Base-by-base conservation (phyloP, 768 basidiomycete genomes). In the Paxillus rubicundulus region DNA sequence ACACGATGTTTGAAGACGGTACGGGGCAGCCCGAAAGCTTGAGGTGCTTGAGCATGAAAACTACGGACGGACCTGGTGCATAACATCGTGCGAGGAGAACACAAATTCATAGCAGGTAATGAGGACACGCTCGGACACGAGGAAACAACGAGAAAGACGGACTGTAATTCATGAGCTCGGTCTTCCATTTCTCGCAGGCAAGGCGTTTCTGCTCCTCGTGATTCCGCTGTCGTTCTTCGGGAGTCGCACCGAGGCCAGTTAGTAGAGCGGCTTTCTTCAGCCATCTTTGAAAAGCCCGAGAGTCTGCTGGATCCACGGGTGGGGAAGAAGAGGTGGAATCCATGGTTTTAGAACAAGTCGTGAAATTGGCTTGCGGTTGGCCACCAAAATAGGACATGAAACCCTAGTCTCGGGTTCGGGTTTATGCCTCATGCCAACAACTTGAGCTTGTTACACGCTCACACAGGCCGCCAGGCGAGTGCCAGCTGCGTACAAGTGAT, bases 41-140 rank as follows among this genome's bases (percentile, higher is more conserved):
- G n/a, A 98, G 79, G 62, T 97, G 94, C 63, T 92, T 87, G 34
- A 94, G 77, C 87, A 99, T 92, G 72, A 98, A 97, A 9, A 86
- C 81, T 1, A 98, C 81, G 4, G 84, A 74, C 10, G 94, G 93
- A 65, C 92, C 95, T 97, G 53, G 1, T 27, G 45, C 21, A 45
- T 48, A n/a, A 42, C 44, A 52, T 48, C 5, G 37, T 33, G 27
- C 13, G 30, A 54, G 44, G 49, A 47, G 16, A 49, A 52, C 36
- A 49, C 54, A 54, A 56, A 50, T 50, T 47, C 46, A 48, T 54
- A 52, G 48, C 30, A 32, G 7, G 4, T 32, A 32, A 46, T 52
- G 39, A 61, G 50, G 21, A 33, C 55, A 53, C 18, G 58, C 12
- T 9, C 6, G 30, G 9, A 12, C 30, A 32, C 30, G 30, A 49